Percentiles rank a stretch among this genome's conserved stretches.
Evolutionary conservation across 192 early-diverging fungal species (phyloP).

Genomic region (Backusella luteola): DNA sequence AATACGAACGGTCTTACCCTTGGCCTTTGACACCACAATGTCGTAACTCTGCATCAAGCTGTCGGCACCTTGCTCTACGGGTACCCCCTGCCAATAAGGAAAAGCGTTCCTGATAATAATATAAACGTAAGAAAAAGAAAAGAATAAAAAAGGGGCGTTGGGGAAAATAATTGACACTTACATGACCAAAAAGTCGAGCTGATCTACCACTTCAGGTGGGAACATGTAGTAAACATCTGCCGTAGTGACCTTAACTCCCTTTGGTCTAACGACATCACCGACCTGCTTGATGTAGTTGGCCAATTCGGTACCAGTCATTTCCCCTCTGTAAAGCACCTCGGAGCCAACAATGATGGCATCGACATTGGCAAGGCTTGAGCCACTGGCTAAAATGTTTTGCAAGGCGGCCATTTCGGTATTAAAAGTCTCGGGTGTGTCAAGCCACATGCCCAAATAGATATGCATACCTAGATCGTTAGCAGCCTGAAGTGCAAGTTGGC

Average conservation of each 20-base stretch:
- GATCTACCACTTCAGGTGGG: conserved; percentile 34
- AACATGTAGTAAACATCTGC: conserved; percentile 59
- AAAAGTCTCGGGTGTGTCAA: conserved; percentile 44
- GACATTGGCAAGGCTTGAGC: conserved; percentile 40
- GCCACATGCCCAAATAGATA: conserved; percentile 59
- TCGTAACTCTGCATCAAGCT: conserved; percentile 52
- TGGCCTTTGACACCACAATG: conserved; percentile 41
- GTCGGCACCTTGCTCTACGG: conserved; percentile 44
- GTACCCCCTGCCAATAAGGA: conserved; percentile 57
- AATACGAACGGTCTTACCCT: conserved; percentile 50
- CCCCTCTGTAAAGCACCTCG: conserved; percentile 57
- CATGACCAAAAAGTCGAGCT: conserved; percentile 60
- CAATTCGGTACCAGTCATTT: conserved; percentile 42
- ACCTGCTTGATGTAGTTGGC: conserved; percentile 44
- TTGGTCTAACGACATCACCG: conserved; percentile 37
- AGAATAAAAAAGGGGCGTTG: neutral
- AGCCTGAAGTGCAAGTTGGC: conserved; percentile 49
- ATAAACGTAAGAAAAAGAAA: neutral
- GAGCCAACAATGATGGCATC: conserved; percentile 57
- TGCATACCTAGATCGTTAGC: conserved; percentile 48
- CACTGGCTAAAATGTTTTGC: conserved; percentile 36
- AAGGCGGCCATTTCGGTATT: conserved; percentile 46
- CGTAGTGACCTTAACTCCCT: conserved; percentile 46
- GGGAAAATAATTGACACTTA: conserved; percentile 30
- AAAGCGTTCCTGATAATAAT: conserved; percentile 30